Conservation (phyloP, 192 early-diverging fungal species). For the Coemansia sp. region DNA sequence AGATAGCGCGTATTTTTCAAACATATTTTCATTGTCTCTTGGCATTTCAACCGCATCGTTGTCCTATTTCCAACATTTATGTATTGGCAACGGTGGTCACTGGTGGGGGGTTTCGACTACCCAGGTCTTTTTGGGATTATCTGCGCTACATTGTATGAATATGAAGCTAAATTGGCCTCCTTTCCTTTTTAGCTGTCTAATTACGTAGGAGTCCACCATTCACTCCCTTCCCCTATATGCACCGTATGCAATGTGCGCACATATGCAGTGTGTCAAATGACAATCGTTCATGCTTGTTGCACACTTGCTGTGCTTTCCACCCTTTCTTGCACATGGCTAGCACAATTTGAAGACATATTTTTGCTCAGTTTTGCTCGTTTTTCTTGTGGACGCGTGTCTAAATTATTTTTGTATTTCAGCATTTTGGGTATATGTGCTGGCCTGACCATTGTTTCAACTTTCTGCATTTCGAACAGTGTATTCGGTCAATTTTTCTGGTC, state of each 20-base stretch:
- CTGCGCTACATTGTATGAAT: not conserved
- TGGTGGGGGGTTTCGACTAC: not conserved
- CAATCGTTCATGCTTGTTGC: not conserved
- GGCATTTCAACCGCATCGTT: too few relatives aligned
- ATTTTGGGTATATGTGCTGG: not conserved
- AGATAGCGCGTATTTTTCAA: too few relatives aligned
- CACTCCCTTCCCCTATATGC: conserved; percentile 2
- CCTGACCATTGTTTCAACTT: not conserved
- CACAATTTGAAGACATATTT: not conserved
- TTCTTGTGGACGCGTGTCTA: not conserved
- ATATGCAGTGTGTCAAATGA: conserved; percentile 5
- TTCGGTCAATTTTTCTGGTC: not conserved
- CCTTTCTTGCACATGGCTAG: conserved; percentile 3
- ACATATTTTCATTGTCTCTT: too few relatives aligned
- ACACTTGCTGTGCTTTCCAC: not conserved
- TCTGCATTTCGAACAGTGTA: not conserved
- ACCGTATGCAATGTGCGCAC: not conserved
- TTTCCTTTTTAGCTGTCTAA: not conserved
- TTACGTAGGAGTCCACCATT: not conserved
- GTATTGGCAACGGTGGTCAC: too few relatives aligned
- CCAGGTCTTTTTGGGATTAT: not conserved
- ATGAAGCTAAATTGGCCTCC: not conserved
- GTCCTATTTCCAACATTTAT: too few relatives aligned
- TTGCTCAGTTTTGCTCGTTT: not conserved
- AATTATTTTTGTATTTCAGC: not conserved